phyloP scores from a whole-genome alignment of 2,329 filamentous ascomycete species.

The Aspergillus texensis region DNA sequence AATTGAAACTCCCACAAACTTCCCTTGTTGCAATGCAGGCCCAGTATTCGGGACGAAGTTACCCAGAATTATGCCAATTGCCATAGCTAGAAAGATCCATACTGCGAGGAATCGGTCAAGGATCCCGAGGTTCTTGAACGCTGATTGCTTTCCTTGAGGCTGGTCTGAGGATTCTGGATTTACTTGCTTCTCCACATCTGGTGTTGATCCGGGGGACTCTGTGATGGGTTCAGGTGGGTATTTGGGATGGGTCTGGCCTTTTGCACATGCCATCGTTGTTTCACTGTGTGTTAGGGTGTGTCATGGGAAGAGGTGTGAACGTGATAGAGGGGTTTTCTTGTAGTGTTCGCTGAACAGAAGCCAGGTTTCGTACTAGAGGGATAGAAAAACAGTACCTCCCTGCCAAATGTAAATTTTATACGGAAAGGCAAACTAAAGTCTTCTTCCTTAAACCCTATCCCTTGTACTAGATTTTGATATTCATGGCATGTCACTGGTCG shows the following conservation, averaged over 20 bases:
- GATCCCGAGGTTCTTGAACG: slow-evolving; percentile 56
- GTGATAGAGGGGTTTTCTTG: too few species aligned
- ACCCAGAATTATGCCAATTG: slow-evolving; percentile 71
- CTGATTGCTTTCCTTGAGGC: slow-evolving; percentile 22
- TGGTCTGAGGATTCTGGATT: background rate
- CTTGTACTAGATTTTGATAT: background rate
- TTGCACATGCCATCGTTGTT: background rate
- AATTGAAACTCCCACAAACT: slow-evolving; percentile 71
- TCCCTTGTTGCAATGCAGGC: slow-evolving; percentile 66
- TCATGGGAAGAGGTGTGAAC: background rate
- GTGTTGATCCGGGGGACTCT: background rate
- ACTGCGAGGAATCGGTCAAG: slow-evolving; percentile 67
- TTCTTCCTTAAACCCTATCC: background rate
- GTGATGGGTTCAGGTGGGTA: background rate
- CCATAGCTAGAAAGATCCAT: slow-evolving; percentile 81
- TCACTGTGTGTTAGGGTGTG: background rate
- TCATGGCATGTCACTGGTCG: slow-evolving; percentile 9
- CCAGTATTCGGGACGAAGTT: slow-evolving; percentile 71
- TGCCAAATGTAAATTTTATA: background rate
- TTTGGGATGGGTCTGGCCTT: slow-evolving; percentile 5
- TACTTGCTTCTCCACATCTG: slow-evolving; percentile 13
- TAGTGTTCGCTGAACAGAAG: background rate
- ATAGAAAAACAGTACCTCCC: background rate
- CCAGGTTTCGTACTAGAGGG: background rate
- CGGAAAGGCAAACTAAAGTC: background rate